Conservation (phyloP, 2,329 filamentous ascomycete species). For the Aureobasidium sp. region DNA sequence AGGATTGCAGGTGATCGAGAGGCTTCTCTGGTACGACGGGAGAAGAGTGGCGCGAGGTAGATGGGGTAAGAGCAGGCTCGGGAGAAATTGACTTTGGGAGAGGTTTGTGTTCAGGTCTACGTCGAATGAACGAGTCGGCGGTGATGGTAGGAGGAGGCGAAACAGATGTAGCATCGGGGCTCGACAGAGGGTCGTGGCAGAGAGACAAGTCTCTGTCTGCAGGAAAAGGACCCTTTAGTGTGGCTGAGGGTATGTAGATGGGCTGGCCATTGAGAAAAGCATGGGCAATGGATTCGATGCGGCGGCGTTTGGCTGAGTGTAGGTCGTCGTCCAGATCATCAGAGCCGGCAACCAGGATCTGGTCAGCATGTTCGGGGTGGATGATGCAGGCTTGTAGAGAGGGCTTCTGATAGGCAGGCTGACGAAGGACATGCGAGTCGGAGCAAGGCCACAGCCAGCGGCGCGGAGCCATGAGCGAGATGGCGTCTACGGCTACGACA, state of each 20-base stretch:
- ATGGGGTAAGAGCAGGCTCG: constrained; percentile 8
- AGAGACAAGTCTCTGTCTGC: background rate
- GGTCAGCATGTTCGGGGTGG: constrained; percentile 18
- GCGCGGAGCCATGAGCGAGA: constrained; percentile 1
- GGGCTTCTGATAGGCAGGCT: constrained; percentile 4
- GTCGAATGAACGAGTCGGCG: constrained; percentile 6
- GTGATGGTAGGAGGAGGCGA: constrained; percentile 2
- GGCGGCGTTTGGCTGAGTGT: constrained; percentile 41
- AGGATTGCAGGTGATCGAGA: background rate
- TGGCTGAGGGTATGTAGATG: constrained; percentile 51
- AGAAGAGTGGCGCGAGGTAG: background rate
- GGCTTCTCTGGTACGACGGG: background rate
- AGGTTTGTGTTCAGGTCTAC: background rate
- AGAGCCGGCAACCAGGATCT: constrained; percentile 49
- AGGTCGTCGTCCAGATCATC: constrained; percentile 44
- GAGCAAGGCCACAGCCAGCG: constrained; percentile 14
- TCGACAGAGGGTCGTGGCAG: background rate
- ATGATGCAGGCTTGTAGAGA: background rate
- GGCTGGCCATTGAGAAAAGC: constrained; percentile 49
- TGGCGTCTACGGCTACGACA: background rate
- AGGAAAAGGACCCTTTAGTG: constrained; percentile 53
- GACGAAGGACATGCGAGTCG: constrained; percentile 11
- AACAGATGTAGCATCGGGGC: background rate
- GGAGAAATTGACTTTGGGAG: constrained; percentile 4
- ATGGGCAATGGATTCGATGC: constrained; percentile 52